phyloP scores from a whole-genome alignment of 176 grass and related monocot genomes.

The Bonia amplexicaulis region DNA sequence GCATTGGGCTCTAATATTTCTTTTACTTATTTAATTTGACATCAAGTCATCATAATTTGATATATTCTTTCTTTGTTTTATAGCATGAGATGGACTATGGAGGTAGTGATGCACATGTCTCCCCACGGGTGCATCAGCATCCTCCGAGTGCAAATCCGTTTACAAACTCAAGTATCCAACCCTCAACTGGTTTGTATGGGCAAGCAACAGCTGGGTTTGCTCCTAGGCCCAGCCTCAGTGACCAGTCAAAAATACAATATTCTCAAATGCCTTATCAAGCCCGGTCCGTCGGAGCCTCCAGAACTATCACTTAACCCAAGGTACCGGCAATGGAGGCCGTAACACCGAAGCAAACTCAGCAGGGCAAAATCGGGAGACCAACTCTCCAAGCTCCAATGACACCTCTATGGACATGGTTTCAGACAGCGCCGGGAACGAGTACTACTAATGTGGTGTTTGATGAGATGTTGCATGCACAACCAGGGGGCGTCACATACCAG shows the following conservation, averaged over 20 bases:
- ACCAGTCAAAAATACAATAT: constrained; percentile 71
- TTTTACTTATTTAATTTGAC: constrained; percentile 13
- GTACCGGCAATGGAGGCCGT: constrained; percentile 46
- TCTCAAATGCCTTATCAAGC: constrained; percentile 72
- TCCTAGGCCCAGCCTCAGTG: constrained; percentile 44
- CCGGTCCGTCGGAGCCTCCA: constrained; percentile 61
- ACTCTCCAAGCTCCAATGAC: constrained; percentile 66
- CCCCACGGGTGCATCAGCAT: constrained; percentile 52
- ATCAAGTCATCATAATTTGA: not conserved
- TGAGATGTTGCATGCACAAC: constrained; percentile 2
- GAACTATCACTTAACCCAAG: constrained; percentile 57
- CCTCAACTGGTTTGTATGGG: constrained; percentile 22
- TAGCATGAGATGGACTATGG: constrained; percentile 87
- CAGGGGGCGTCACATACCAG: not conserved
- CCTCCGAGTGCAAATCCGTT: constrained; percentile 38
- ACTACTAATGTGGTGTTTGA: constrained; percentile 12
- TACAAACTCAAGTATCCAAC: constrained; percentile 39
- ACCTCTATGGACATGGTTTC: constrained; percentile 80
- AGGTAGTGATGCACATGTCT: constrained; percentile 56
- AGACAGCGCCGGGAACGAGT: constrained; percentile 42
- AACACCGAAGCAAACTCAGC: constrained; percentile 46
- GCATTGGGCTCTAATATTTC: not conserved
- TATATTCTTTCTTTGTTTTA: constrained; percentile 25
- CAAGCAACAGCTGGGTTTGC: constrained; percentile 33
- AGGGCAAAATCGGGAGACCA: constrained; percentile 46